phyloP scores from a whole-genome alignment of 257 asterid genomes.

The Solanum arcanum region DNA sequence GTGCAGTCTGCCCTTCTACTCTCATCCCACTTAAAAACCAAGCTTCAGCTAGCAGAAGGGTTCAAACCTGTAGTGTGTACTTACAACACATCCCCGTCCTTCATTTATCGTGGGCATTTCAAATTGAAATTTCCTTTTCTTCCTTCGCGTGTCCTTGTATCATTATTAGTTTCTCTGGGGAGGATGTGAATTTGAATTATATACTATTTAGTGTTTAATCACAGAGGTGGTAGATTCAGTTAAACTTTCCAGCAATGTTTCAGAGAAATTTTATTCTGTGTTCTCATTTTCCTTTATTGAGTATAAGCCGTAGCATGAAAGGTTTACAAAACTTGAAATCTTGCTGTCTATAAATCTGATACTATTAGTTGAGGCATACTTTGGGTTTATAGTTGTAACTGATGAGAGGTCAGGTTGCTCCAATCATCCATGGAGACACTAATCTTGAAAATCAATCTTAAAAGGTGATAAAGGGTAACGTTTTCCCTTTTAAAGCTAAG shows the following conservation, averaged over 20 bases:
- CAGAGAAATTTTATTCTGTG: background rate
- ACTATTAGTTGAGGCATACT: background rate
- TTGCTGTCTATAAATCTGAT: background rate
- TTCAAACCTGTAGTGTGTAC: background rate
- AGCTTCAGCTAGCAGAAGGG: background rate
- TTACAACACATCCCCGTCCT: background rate
- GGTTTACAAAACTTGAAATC: background rate
- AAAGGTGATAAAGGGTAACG: background rate
- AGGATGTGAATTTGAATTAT: background rate
- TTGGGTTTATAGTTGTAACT: background rate
- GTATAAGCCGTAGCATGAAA: background rate
- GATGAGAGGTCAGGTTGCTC: background rate
- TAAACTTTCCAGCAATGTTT: background rate
- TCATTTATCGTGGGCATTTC: background rate
- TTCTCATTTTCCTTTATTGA: background rate
- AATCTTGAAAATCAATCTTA: background rate
- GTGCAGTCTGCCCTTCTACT: background rate
- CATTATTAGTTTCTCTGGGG: background rate
- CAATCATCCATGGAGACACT: background rate
- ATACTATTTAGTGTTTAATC: no score
- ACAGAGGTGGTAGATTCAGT: background rate
- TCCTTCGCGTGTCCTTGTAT: background rate
- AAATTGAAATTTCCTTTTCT: background rate
- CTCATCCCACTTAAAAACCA: background rate
- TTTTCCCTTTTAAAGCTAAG: background rate